These are phyloP conservation scores for Termitomyces sp. DNA, from an alignment of 768 basidiomycete genomes.

Conservation along the genomic window DNA sequence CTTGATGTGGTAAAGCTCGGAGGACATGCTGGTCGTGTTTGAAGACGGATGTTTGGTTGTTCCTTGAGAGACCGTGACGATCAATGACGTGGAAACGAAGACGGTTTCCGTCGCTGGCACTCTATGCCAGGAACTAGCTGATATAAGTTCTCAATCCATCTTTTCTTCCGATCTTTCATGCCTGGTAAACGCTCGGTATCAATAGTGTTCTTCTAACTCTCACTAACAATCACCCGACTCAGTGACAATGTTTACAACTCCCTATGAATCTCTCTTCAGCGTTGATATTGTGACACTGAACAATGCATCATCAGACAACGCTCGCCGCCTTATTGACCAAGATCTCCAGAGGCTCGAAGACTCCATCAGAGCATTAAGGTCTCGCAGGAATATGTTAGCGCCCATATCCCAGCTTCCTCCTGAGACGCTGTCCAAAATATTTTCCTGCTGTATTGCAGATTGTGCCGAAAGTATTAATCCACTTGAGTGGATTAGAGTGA, in stretches of 20 bases:
- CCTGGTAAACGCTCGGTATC: constrained; percentile 10
- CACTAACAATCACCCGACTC: not conserved
- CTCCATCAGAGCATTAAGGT: constrained; percentile 29
- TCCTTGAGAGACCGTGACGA: constrained; percentile 9
- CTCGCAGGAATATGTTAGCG: constrained; percentile 32
- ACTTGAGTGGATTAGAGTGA: constrained; percentile 33
- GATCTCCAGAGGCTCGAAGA: constrained; percentile 30
- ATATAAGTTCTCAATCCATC: constrained; percentile 21
- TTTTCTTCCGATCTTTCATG: constrained; percentile 11
- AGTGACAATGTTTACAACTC: constrained; percentile 17
- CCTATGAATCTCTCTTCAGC: constrained; percentile 8
- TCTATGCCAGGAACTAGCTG: constrained; percentile 25
- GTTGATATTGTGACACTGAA: constrained; percentile 12
- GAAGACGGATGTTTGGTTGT: not conserved
- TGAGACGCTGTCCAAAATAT: constrained; percentile 37
- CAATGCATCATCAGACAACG: constrained; percentile 13
- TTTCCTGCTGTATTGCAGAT: constrained; percentile 22
- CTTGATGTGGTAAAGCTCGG: constrained; percentile 63
- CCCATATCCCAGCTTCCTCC: constrained; percentile 37
- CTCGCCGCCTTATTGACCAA: constrained; percentile 31
- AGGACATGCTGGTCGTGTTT: constrained; percentile 28
- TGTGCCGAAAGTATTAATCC: constrained; percentile 2
- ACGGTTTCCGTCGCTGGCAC: too few relatives aligned
- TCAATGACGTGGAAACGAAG: not conserved
- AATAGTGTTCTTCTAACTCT: not conserved